Percentiles rank a stretch among this genome's conserved stretches.
Evolutionary conservation across 2,329 filamentous ascomycete genomes (phyloP).

Genomic region (Thermothelomyces thermophilus): DNA sequence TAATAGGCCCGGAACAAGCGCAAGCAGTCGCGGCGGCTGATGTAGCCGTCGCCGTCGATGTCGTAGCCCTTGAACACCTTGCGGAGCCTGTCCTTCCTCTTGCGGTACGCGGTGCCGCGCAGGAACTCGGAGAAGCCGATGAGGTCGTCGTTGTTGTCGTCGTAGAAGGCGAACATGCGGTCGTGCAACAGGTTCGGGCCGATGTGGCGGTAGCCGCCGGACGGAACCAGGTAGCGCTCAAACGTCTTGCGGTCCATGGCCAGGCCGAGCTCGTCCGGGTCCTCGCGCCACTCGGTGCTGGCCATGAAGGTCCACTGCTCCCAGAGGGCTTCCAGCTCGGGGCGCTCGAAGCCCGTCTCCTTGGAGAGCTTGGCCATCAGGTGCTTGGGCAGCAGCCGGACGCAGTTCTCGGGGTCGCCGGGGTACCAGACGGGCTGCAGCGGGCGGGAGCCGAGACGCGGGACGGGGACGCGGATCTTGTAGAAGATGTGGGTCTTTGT

Average conservation of each 20-base stretch:
- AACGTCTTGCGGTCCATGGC: slow-evolving; percentile 93
- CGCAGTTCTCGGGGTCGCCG: slow-evolving; percentile 69
- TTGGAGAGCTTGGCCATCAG: slow-evolving; percentile 62
- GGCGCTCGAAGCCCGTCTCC: slow-evolving; percentile 73
- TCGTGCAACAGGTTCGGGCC: slow-evolving; percentile 89
- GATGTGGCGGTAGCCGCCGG: slow-evolving; percentile 69
- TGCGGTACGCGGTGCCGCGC: slow-evolving; percentile 66
- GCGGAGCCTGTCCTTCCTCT: slow-evolving; percentile 60
- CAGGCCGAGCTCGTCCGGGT: slow-evolving; percentile 68
- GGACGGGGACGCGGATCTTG: slow-evolving; percentile 86
- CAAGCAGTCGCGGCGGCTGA: slow-evolving; percentile 80
- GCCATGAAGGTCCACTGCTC: slow-evolving; percentile 96
- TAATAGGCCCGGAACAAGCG: slow-evolving; percentile 92
- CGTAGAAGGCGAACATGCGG: slow-evolving; percentile 94
- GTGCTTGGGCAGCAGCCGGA: slow-evolving; percentile 57
- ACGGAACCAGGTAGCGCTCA: slow-evolving; percentile 80
- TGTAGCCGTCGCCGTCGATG: slow-evolving; percentile 78
- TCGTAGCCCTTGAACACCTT: slow-evolving; percentile 87
- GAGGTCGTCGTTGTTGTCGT: slow-evolving; percentile 78
- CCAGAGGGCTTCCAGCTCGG: slow-evolving; percentile 88
- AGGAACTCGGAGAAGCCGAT: slow-evolving; percentile 93
- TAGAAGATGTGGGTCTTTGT: slow-evolving; percentile 93
- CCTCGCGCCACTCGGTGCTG: slow-evolving; percentile 73
- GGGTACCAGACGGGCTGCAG: slow-evolving; percentile 82
- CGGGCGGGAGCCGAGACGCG: slow-evolving; percentile 73